These are phyloP conservation scores for Stachybotrys elegans DNA, from an alignment of 2,329 filamentous ascomycete genomes.

Conservation along the genomic window DNA sequence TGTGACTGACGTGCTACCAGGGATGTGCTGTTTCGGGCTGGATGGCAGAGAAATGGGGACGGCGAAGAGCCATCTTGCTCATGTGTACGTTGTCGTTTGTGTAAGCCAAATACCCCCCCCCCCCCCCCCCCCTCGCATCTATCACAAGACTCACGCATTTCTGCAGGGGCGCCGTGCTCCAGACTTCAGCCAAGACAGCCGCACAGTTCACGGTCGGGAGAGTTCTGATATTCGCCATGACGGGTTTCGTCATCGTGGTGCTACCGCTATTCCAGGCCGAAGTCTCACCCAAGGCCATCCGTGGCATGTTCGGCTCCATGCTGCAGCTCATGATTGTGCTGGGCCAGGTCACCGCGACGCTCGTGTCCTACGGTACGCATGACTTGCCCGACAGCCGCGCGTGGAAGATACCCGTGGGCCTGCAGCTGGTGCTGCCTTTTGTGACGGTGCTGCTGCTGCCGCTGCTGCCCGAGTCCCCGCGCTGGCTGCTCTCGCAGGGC, in stretches of 20 bases:
- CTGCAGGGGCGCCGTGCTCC: conserved; percentile 20
- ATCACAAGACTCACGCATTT: too few species aligned
- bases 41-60: conserved; percentile 20
- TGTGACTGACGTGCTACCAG: background rate
- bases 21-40: conserved; percentile 5
- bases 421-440: conserved; percentile 37
- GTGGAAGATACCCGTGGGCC: conserved; percentile 40
- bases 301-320: conserved; percentile 21
- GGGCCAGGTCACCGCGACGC: conserved; percentile 18
- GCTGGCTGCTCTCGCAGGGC: conserved; percentile 35
- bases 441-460: conserved; percentile 27
- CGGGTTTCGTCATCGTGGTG: conserved; percentile 24
- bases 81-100: conserved; percentile 12
- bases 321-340: conserved; percentile 22
- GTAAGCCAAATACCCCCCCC: background rate
- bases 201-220: conserved; percentile 25
- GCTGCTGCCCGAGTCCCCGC: conserved; percentile 39
- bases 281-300: conserved; percentile 16
- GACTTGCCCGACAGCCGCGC: conserved; percentile 11
- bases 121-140: background rate
- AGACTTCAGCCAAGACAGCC: conserved; percentile 19
- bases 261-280: conserved; percentile 25
- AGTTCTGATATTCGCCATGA: conserved; percentile 23
- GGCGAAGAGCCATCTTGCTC: conserved; percentile 16
- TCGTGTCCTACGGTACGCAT: conserved; percentile 20